Base-by-base conservation (phyloP, 2,329 filamentous ascomycete genomes). In the Magnaporthiopsis incrustans region DNA sequence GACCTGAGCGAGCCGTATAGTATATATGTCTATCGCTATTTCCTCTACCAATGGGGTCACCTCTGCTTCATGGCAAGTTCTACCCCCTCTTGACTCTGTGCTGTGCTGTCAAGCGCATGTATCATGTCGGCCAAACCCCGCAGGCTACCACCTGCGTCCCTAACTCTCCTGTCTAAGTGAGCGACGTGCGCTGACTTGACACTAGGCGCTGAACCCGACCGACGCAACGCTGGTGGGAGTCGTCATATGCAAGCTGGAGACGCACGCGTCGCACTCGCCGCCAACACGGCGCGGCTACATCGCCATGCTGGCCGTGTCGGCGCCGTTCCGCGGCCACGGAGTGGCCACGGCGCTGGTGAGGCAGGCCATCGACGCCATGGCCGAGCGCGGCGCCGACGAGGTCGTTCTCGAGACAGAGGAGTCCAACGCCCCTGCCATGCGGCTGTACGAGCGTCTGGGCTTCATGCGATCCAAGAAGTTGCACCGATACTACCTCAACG, bases 11-110 rank as follows among this genome's bases (percentile, higher is more conserved):
- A 99, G 76, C 95, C 95, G 1, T 99, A 99, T 76, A 98, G 94
- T 77, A 98, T 99, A 74, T 99, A 99, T 79, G 95, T 99, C 65
- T 99, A 98, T 76, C 88, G 95, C 38, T 99, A 99, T 76, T 99
- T 99, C 71, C 81, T 99, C 25, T 97, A 96, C 73, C 92, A 98
- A 83, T 99, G 95, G 95, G 90, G 91, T 6, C 89, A 98, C 73
- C 80, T 99, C n/a, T 99, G 95, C 77, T 98, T 92, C 77, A 91
- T 98, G 87, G 92, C 94, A 78, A 44, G 73, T 63, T 22, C 32
- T 12, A 10, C 8, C 10, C 44, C 22, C 15, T 35, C 14, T 3
- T 22, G 32, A 10, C 58, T 62, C 44, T 38, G 8, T 22, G 4
- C 12, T 30, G 30, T 30, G n/a, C 30, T 5, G 30, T 4, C 30